Evolutionary conservation across 1,284 basidiomycete genomes (phyloP).

Genomic region (Fomitopsis betulina): DNA sequence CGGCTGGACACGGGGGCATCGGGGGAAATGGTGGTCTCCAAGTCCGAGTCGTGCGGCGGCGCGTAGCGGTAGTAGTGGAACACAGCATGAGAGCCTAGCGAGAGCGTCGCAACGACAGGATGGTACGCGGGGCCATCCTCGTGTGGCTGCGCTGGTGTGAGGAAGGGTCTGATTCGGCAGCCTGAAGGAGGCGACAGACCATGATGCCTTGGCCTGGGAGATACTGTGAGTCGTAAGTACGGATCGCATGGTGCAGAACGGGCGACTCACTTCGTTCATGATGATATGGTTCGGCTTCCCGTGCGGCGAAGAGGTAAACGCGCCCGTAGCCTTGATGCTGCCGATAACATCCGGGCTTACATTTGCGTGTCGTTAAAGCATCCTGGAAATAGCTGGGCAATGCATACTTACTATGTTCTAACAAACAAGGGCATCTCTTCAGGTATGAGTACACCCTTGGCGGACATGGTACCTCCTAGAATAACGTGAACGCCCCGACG

Average conservation of each 20-base stretch:
- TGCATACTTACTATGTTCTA: slow-evolving; percentile 43
- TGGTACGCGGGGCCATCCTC: slow-evolving; percentile 90
- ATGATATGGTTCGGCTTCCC: slow-evolving; percentile 81
- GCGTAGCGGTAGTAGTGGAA: slow-evolving; percentile 83
- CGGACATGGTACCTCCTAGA: slow-evolving; percentile 63
- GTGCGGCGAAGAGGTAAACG: slow-evolving; percentile 60
- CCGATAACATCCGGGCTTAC: slow-evolving; percentile 72
- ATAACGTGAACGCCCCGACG: not conserved
- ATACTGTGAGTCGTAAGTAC: slow-evolving; percentile 47
- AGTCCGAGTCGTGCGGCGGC: slow-evolving; percentile 12
- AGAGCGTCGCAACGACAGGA: slow-evolving; percentile 87
- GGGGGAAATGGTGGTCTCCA: not conserved
- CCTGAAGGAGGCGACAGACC: slow-evolving; percentile 38
- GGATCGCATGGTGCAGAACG: not conserved
- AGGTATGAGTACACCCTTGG: slow-evolving; percentile 56
- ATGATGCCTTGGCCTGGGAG: slow-evolving; percentile 89
- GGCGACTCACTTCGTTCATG: slow-evolving; percentile 63
- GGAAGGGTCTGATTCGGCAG: not conserved
- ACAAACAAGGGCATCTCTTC: slow-evolving; percentile 66
- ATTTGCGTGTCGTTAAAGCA: not conserved
- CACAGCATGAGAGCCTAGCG: slow-evolving; percentile 78
- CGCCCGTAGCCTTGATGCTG: slow-evolving; percentile 59
- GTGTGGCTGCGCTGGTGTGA: slow-evolving; percentile 59
- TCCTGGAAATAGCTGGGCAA: slow-evolving; percentile 1
- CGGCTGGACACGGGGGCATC: slow-evolving; percentile 10